phyloP scores from a whole-genome alignment of 192 early-diverging fungal species.

The Coemansia sp. region DNA sequence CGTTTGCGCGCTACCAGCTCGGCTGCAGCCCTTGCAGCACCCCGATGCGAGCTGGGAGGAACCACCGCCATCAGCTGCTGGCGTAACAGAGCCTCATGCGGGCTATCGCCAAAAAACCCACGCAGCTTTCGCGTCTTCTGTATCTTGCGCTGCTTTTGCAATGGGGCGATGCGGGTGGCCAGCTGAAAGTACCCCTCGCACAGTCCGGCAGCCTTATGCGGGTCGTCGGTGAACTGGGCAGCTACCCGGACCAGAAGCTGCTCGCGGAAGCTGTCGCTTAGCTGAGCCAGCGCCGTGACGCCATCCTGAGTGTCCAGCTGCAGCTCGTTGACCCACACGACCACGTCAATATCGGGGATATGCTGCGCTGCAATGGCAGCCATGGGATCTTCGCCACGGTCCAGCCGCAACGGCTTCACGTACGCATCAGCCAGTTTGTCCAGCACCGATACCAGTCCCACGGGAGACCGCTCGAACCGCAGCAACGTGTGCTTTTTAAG shows the following conservation, averaged over 20 bases:
- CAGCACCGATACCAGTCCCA: constrained; percentile 41
- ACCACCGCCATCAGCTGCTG: constrained; percentile 55
- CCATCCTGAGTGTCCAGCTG: constrained; percentile 15
- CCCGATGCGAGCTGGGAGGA: constrained; percentile 45
- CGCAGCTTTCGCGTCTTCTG: constrained; percentile 64
- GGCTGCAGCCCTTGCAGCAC: constrained; percentile 38
- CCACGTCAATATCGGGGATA: constrained; percentile 51
- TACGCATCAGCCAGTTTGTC: constrained; percentile 25
- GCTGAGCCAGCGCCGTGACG: constrained; percentile 25
- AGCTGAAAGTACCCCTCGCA: constrained; percentile 59
- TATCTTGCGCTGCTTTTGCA: constrained; percentile 59
- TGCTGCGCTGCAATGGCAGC: constrained; percentile 36
- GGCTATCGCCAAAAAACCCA: constrained; percentile 69
- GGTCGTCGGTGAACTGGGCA: constrained; percentile 45
- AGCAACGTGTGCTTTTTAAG: constrained; percentile 71
- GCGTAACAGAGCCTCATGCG: constrained; percentile 56
- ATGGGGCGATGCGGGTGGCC: constrained; percentile 45
- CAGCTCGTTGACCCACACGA: constrained; percentile 55
- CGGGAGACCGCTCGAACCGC: constrained; percentile 65
- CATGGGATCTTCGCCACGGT: constrained; percentile 40
- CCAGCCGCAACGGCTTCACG: constrained; percentile 27
- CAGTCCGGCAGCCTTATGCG: constrained; percentile 14
- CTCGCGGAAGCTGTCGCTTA: constrained; percentile 39
- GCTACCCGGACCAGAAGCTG: constrained; percentile 43
- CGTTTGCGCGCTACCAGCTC: constrained; percentile 45